Evolutionary conservation across 2,329 filamentous ascomycete species (phyloP).

Genomic region (Volutella citrinella): DNA sequence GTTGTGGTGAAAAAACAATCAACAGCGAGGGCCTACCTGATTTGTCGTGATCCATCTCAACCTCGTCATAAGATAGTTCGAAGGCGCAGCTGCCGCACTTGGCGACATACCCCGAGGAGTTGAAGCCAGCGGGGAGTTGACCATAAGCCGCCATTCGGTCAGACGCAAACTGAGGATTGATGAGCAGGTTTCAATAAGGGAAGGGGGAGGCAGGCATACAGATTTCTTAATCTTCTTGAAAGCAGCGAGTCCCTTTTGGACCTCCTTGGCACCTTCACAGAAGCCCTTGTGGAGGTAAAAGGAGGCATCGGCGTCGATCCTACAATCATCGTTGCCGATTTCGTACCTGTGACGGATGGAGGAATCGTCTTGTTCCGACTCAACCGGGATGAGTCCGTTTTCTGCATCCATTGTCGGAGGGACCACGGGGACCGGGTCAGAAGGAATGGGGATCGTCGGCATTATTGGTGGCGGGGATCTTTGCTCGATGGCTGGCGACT

Average conservation of each 20-base stretch:
- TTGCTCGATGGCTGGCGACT: background rate
- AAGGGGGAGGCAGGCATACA: constrained; percentile 28
- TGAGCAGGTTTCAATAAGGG: background rate
- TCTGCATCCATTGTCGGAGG: constrained; percentile 14
- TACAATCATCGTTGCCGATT: constrained; percentile 33
- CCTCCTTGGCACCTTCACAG: constrained; percentile 52
- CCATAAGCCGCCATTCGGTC: too few relatives aligned
- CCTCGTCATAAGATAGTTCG: constrained; percentile 50
- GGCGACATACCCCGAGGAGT: too few relatives aligned
- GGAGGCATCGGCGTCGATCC: constrained; percentile 44
- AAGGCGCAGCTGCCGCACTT: constrained; percentile 52
- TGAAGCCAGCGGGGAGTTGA: too few relatives aligned
- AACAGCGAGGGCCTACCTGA: constrained; percentile 35
- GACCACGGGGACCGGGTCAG: constrained; percentile 8
- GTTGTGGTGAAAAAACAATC: too few relatives aligned
- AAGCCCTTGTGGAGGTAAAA: constrained; percentile 54
- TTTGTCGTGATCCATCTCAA: constrained; percentile 51
- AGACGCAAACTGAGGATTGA: too few relatives aligned
- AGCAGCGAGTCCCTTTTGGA: constrained; percentile 45
- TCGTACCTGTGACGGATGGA: constrained; percentile 16
- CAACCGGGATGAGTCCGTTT: constrained; percentile 24
- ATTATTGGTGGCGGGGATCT: background rate
- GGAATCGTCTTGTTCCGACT: constrained; percentile 13
- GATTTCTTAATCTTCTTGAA: constrained; percentile 50
- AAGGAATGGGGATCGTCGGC: too few relatives aligned